A percentile compares a stretch with the other conserved stretches of the same genome.
Evolutionary conservation across 23 red algal genomes (phyloP).

Genomic region (Gracilariopsis chorda): DNA sequence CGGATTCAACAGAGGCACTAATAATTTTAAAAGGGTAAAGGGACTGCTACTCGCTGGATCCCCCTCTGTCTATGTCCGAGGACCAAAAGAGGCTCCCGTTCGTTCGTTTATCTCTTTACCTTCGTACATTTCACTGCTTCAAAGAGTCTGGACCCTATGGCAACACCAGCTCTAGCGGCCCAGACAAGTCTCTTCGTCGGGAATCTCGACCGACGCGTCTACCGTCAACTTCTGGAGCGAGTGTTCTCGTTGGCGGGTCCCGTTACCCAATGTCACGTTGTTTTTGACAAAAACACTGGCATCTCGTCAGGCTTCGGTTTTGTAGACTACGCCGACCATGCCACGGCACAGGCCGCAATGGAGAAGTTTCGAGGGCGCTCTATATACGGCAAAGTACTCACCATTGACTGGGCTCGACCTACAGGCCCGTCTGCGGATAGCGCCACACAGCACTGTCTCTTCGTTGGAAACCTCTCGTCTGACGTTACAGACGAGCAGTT

Average conservation of each 20-base stretch:
- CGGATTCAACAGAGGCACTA: too few relatives aligned
- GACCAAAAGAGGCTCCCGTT: too few relatives aligned
- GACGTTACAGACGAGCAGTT: constrained; percentile 76
- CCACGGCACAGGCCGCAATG: constrained; percentile 67
- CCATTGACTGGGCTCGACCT: constrained; percentile 87
- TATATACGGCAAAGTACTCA: constrained; percentile 75
- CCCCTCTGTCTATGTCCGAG: too few relatives aligned
- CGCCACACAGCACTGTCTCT: constrained; percentile 60
- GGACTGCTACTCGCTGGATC: too few relatives aligned
- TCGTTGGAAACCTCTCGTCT: constrained; percentile 78
- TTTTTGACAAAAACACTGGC: constrained; percentile 75
- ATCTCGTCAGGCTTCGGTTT: constrained; percentile 78
- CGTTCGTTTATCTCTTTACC: too few relatives aligned
- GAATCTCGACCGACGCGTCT: constrained; percentile 84
- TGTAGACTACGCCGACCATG: constrained; percentile 81
- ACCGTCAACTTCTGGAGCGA: constrained; percentile 77
- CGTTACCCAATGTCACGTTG: constrained; percentile 77
- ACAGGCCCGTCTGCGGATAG: constrained; percentile 26
- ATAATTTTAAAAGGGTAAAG: too few relatives aligned
- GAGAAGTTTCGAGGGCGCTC: constrained; percentile 70
- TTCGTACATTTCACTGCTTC: too few relatives aligned
- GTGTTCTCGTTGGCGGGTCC: constrained; percentile 79
- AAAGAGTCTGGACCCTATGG: too few relatives aligned
- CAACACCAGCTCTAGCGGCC: background rate
- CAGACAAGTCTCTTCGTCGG: constrained; percentile 84